A percentile compares a stretch with the other conserved stretches of the same genome.
phyloP scores from a whole-genome alignment of 169 alveolate species.

The Plasmodium vivax region DNA sequence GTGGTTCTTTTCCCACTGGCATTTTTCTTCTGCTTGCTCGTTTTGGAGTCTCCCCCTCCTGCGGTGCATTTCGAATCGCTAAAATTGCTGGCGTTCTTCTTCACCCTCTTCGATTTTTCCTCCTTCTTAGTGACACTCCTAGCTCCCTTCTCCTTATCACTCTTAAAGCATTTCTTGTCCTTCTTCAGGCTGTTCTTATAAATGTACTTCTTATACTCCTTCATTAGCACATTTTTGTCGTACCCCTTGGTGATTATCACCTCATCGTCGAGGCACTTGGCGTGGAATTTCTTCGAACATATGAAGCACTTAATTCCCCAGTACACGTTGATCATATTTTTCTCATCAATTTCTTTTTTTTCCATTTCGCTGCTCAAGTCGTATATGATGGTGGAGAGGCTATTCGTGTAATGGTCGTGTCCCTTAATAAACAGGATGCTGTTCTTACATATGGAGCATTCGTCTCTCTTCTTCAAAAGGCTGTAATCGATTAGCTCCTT shows the following conservation, averaged over 20 bases:
- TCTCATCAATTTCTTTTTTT: constrained; percentile 57
- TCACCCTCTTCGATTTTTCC: background rate
- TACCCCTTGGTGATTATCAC: constrained; percentile 41
- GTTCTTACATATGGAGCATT: constrained; percentile 36
- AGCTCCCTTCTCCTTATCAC: background rate
- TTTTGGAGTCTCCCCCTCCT: background rate
- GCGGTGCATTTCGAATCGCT: background rate
- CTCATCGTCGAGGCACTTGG: constrained; percentile 47
- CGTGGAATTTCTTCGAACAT: constrained; percentile 62
- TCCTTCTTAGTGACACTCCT: background rate
- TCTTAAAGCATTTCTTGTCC: constrained; percentile 21
- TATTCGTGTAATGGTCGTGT: constrained; percentile 61
- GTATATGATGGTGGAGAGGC: constrained; percentile 24
- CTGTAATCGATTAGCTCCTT: constrained; percentile 20
- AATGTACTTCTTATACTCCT: constrained; percentile 63
- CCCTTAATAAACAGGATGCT: constrained; percentile 54
- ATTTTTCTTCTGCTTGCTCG: background rate
- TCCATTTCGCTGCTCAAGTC: constrained; percentile 32
- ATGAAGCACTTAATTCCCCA: constrained; percentile 71
- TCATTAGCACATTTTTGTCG: constrained; percentile 65
- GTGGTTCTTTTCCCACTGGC: background rate
- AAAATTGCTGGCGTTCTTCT: background rate
- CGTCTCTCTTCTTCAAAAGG: constrained; percentile 1
- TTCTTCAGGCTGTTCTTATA: constrained; percentile 57
- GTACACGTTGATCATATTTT: constrained; percentile 19